Conservation (phyloP, 2,329 filamentous ascomycete genomes). For the Rhexocercosporidium sp. region DNA sequence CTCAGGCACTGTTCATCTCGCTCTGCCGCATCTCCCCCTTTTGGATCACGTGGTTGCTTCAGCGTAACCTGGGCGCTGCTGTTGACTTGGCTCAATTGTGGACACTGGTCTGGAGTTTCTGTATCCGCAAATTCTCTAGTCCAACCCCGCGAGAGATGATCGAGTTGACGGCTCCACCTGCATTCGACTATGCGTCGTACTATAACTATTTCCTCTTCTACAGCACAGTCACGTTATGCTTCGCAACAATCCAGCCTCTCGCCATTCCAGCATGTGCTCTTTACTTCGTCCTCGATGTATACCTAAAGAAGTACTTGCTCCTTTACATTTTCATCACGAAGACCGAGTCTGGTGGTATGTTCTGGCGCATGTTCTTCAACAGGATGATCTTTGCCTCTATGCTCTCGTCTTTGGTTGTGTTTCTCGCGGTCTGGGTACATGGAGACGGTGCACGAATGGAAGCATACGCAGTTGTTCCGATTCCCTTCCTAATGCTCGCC, state of each 20-base stretch:
- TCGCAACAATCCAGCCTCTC: constrained; percentile 83
- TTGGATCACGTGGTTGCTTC: constrained; percentile 92
- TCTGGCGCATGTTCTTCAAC: constrained; percentile 92
- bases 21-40: constrained; percentile 85
- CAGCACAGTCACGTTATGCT: constrained; percentile 84
- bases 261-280: constrained; percentile 84
- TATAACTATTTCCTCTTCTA: constrained; percentile 99
- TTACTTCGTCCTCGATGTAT: constrained; percentile 87
- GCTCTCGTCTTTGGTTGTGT: constrained; percentile 78
- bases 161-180: constrained; percentile 87
- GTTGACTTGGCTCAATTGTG: constrained; percentile 90
- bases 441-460: constrained; percentile 63
- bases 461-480: constrained; percentile 72
- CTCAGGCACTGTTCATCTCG: constrained; percentile 68
- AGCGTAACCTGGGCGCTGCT: constrained; percentile 92
- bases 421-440: constrained; percentile 74
- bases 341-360: constrained; percentile 91
- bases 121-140: constrained; percentile 80
- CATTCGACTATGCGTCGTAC: constrained; percentile 94
- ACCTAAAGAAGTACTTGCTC: constrained; percentile 92
- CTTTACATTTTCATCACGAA: constrained; percentile 97
- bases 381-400: constrained; percentile 85
- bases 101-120: constrained; percentile 82
- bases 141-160: constrained; percentile 92
- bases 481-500: constrained; percentile 76